Conservation (phyloP, 2,329 filamentous ascomycete species). For the Conoideocrella luteorostrata region DNA sequence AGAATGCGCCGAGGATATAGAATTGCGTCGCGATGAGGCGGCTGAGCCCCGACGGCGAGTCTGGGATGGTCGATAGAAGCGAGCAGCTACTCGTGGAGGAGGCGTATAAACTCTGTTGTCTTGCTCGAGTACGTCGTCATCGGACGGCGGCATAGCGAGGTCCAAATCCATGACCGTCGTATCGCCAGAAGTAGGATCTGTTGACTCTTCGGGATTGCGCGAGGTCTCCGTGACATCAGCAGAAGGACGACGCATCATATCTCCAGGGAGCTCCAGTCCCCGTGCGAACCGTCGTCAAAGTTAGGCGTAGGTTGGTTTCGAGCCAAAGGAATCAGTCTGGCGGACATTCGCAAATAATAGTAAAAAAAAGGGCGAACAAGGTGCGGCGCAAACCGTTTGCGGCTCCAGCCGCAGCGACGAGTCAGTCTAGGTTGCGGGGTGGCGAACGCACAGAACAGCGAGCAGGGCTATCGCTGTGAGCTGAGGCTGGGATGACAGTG, state of each 20-base stretch:
- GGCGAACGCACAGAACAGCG: neutral
- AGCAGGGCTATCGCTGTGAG: neutral
- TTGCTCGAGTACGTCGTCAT: constrained; percentile 29
- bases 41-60: constrained; percentile 68
- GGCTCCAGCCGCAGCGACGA: constrained; percentile 4
- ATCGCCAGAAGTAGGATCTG: constrained; percentile 22
- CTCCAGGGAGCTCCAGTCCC: constrained; percentile 1
- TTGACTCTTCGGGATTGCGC: constrained; percentile 32
- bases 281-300: neutral
- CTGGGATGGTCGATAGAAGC: constrained; percentile 64
- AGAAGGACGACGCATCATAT: constrained; percentile 37
- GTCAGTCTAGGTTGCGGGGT: constrained; percentile 1
- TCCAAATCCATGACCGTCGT: constrained; percentile 27
- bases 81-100: constrained; percentile 70
- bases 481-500: too few relatives aligned
- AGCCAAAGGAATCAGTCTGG: neutral
- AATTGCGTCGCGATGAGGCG: constrained; percentile 72
- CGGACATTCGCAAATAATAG: neutral
- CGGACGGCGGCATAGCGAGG: constrained; percentile 31
- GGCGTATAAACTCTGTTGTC: constrained; percentile 47
- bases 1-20: constrained; percentile 69
- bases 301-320: neutral
- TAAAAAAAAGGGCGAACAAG: neutral
- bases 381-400: constrained; percentile 3
- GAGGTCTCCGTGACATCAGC: constrained; percentile 34